These are phyloP conservation scores for Cupressus sempervirens DNA, from an alignment of 75 land plant genomes.

Conservation along the genomic window DNA sequence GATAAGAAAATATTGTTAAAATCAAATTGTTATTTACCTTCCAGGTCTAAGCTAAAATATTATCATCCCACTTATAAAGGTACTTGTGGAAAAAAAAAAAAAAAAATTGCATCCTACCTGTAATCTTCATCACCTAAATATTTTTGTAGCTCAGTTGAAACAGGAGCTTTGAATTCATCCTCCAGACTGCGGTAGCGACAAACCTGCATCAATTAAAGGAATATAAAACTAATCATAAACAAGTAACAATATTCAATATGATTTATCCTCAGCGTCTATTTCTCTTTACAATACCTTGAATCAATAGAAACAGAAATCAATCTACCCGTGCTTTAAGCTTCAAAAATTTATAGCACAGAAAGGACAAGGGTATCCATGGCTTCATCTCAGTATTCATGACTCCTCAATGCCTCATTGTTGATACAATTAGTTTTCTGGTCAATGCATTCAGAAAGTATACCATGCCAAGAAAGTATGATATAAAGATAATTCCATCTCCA, in stretches of 20 bases:
- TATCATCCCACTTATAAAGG: neutral
- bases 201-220: slow-evolving; percentile 36
- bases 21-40: no score
- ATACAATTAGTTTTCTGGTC: neutral
- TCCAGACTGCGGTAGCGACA: slow-evolving; percentile 71
- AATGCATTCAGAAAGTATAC: neutral
- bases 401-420: neutral
- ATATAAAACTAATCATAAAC: neutral
- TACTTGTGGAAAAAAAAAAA: neutral
- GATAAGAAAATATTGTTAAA: no score
- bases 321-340: neutral
- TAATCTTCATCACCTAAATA: slow-evolving; percentile 72
- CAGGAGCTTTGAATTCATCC: slow-evolving; percentile 66
- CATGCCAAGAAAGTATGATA: neutral
- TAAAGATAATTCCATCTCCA: neutral
- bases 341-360: neutral
- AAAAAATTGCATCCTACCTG: slow-evolving; percentile 39
- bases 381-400: neutral
- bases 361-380: neutral
- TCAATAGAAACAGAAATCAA: neutral
- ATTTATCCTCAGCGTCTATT: neutral
- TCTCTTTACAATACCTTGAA: neutral
- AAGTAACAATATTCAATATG: neutral
- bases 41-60: no score
- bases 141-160: slow-evolving; percentile 56